Conservation (phyloP, 495 filamentous ascomycete genomes). For the Trichoderma reesei region DNA sequence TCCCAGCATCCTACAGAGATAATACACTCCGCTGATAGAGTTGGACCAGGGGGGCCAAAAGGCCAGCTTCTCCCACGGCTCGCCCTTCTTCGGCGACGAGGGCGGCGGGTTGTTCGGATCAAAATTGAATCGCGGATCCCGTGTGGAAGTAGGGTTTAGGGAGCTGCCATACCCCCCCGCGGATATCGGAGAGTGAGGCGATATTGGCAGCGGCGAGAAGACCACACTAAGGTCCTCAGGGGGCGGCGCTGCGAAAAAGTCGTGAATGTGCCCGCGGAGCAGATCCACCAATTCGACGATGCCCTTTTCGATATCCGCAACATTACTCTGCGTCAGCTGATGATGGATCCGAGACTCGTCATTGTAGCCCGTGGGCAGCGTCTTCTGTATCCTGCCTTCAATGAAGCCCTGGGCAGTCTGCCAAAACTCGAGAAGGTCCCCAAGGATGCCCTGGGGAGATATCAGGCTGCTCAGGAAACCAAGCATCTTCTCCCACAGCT, state of each 20-base stretch:
- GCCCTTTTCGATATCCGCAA: conserved; percentile 64
- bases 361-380: conserved; percentile 73
- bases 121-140: conserved; percentile 66
- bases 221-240: conserved; percentile 81
- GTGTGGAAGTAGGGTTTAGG: conserved; percentile 35
- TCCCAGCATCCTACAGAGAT: conserved; percentile 68
- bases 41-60: conserved; percentile 95
- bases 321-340: conserved; percentile 60
- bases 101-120: conserved; percentile 68
- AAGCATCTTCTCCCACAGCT: conserved; percentile 81
- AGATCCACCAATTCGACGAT: conserved; percentile 69
- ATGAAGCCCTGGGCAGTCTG: conserved; percentile 86
- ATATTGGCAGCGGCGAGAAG: conserved; percentile 66
- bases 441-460: conserved; percentile 65
- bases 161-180: conserved; percentile 34
- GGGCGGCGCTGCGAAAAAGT: conserved; percentile 82
- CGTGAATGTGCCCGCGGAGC: conserved; percentile 64
- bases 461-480: conserved; percentile 63
- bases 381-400: conserved; percentile 70
- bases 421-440: conserved; percentile 89
- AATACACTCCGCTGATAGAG: conserved; percentile 77
- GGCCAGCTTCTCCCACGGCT: conserved; percentile 86
- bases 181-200: conserved; percentile 56
- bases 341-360: conserved; percentile 78
- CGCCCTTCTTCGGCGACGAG: conserved; percentile 63